phyloP scores from a whole-genome alignment of 164 flowering plant species.

The Akebia trifoliata region DNA sequence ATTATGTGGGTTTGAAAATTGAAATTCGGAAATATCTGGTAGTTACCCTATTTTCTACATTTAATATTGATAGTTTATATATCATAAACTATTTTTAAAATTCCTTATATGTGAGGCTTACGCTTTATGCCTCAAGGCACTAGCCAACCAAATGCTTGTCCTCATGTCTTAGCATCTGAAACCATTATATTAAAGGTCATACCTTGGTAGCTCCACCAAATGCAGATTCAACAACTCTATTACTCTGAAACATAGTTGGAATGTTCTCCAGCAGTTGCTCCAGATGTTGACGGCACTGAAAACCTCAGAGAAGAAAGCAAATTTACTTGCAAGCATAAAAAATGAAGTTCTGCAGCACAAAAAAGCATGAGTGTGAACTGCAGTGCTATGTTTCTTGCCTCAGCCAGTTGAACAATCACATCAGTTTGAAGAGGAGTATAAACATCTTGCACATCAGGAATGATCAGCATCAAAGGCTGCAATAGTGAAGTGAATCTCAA shows the following conservation, averaged over 20 bases:
- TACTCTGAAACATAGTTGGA: constrained; percentile 88
- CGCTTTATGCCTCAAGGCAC: too few species aligned
- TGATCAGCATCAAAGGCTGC: constrained; percentile 98
- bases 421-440: constrained; percentile 95
- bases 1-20: too few species aligned
- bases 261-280: constrained; percentile 87
- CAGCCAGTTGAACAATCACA: constrained; percentile 86
- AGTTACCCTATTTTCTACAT: too few species aligned
- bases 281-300: constrained; percentile 84
- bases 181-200: constrained; percentile 3
- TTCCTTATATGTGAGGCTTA: too few species aligned
- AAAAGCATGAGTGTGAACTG: not conserved
- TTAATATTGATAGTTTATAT: too few species aligned
- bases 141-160: too few species aligned
- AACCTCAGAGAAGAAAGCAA: constrained; percentile 13
- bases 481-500: constrained; percentile 13
- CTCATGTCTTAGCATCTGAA: too few species aligned
- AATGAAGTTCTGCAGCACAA: not conserved
- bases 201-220: constrained; percentile 97
- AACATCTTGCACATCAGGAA: constrained; percentile 97
- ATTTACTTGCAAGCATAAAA: not conserved
- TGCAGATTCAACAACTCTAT: constrained; percentile 80
- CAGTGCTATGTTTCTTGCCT: constrained; percentile 41
- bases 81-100: too few species aligned
- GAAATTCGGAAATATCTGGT: too few species aligned